Conservation (phyloP, 306 rosid species). For the Spatholobus suberectus region DNA sequence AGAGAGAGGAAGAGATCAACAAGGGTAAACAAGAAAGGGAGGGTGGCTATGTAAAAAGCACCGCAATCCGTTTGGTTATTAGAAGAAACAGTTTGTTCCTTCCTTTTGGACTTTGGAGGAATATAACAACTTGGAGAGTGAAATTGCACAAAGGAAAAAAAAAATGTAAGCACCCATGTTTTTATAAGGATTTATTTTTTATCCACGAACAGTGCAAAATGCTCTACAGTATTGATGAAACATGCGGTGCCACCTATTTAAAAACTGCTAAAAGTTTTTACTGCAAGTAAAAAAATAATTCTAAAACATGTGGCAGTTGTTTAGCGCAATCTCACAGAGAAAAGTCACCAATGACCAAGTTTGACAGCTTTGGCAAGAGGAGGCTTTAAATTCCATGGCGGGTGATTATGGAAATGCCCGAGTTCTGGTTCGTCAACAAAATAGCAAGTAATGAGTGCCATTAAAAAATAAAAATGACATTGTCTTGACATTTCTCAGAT, state of each 20-base stretch:
- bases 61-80: constrained; percentile 2
- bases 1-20: not conserved
- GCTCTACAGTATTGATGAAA: not conserved
- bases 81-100: not conserved
- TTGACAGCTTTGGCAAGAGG: not conserved
- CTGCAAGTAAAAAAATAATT: not conserved
- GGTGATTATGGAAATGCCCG: no score
- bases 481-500: no score
- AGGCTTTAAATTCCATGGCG: not conserved
- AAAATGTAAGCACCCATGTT: not conserved
- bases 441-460: not conserved
- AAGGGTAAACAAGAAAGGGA: not conserved
- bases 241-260: not conserved
- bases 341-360: not conserved
- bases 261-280: not conserved
- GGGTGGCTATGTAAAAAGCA: not conserved
- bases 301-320: not conserved
- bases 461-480: no score
- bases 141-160: not conserved
- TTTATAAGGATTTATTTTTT: not conserved
- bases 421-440: not conserved
- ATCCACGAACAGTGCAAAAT: not conserved
- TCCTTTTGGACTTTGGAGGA: constrained; percentile 8
- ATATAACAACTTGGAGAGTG: not conserved
- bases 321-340: no score